Base-by-base conservation (phyloP, 768 basidiomycete species). In the Porphyrellus cyaneotinctus region DNA sequence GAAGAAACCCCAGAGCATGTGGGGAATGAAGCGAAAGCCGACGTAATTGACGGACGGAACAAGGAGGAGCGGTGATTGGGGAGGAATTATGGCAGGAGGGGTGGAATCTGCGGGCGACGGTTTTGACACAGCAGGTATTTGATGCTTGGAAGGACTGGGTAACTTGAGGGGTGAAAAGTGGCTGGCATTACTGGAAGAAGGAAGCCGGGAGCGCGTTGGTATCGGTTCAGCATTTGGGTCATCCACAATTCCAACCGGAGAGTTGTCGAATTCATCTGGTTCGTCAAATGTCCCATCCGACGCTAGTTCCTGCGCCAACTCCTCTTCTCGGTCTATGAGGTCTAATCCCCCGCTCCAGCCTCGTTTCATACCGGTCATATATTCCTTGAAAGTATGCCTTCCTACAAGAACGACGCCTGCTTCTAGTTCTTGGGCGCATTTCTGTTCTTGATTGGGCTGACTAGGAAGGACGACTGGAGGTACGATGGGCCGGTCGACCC, bases 1-100 rank as follows among this genome's bases (percentile, higher is more conserved):
- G 75, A 97, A 97, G 71, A 93, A 93, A 57, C 84, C 89, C 82
- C 84, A 87, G 43, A 95, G 80, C 92, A 95, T 95, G 60, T 80
- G 71, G 13, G 94, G 94, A 51, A 95, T 84, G 63, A 90, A 88
- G 26, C 77, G 79, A 64, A 95, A 79, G 8, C 94, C 94, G 47
- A 95, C 77, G 58, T 85, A 78, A 62, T 92, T 82, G 35, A 78
- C 76, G 67, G 84, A 91, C 13, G 84, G 76, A 28, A 92, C 82
- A 38, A 92, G 76, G 23, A 91, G 78, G 48, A 97, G 73, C 2
- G 95, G 87, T 1, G 95, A 90, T 35, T 85, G 83, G 0, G 79
- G 72, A 3, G 91, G 88, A 37, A 97, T 76, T 10, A 67, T 57
- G 13, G 75, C 53, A 7, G 86, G 85, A 8, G 83, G 78, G 0